These are phyloP conservation scores for Globisporangium spiculum DNA, from an alignment of 352 stramenopile species.

Conservation along the genomic window DNA sequence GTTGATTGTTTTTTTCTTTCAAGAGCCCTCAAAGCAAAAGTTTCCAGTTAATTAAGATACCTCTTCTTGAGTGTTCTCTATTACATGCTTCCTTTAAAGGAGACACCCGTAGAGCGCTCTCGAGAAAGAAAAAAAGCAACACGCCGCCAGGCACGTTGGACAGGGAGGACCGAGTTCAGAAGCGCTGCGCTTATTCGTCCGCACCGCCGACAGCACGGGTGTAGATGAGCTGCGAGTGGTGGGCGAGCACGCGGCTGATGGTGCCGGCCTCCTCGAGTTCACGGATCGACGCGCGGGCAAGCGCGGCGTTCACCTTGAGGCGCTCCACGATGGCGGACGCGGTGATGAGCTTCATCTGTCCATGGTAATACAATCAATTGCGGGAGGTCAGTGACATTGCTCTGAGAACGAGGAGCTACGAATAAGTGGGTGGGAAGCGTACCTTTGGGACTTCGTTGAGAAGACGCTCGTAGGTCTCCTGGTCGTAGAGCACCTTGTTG, in stretches of 20 bases:
- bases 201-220: slow-evolving; percentile 90
- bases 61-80: slow-evolving; percentile 7
- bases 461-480: slow-evolving; percentile 98
- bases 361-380: not conserved
- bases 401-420: not conserved
- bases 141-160: slow-evolving; percentile 11
- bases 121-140: not conserved
- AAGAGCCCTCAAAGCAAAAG: not conserved
- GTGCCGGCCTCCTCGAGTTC: slow-evolving; percentile 95
- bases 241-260: slow-evolving; percentile 94
- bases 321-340: slow-evolving; percentile 98
- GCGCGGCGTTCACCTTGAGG: slow-evolving; percentile 98
- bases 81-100: not conserved
- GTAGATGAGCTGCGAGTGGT: slow-evolving; percentile 98
- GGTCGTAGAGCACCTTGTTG: slow-evolving; percentile 99
- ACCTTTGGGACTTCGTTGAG: slow-evolving; percentile 97
- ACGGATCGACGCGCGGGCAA: slow-evolving; percentile 96
- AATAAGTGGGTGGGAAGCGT: not conserved
- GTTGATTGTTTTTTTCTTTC: not conserved
- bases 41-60: slow-evolving; percentile 13
- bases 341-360: slow-evolving; percentile 99
- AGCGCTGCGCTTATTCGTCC: slow-evolving; percentile 49
- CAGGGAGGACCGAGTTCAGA: slow-evolving; percentile 12
- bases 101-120: not conserved
- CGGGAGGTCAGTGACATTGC: not conserved